Percentiles rank a stretch among this genome's conserved stretches.
These are phyloP conservation scores for Acorus calamus DNA, from an alignment of 106 monocot genomes.

Conservation along the genomic window DNA sequence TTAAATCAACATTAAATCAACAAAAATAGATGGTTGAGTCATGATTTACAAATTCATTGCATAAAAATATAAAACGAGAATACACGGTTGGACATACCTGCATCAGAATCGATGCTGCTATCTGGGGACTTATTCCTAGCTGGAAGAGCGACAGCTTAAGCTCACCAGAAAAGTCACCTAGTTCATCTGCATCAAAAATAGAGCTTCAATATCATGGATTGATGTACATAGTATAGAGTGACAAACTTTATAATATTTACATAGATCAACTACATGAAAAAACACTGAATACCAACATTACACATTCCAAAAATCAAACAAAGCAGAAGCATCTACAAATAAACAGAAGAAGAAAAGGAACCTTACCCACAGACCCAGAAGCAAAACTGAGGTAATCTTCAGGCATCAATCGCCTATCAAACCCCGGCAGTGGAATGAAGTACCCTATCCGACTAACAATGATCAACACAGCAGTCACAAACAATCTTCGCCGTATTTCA, in stretches of 20 bases:
- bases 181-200: constrained; percentile 55
- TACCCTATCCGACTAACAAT: constrained; percentile 76
- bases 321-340: neutral
- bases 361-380: constrained; percentile 67
- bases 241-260: too few relatives aligned
- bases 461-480: constrained; percentile 75
- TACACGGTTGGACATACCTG: constrained; percentile 34
- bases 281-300: neutral
- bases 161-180: constrained; percentile 81
- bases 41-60: too few relatives aligned
- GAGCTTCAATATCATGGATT: too few relatives aligned
- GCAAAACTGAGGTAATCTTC: constrained; percentile 83
- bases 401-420: constrained; percentile 82
- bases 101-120: constrained; percentile 93
- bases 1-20: too few relatives aligned
- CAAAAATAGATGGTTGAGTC: too few relatives aligned
- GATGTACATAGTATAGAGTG: too few relatives aligned
- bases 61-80: too few relatives aligned
- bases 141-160: constrained; percentile 93
- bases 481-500: constrained; percentile 83
- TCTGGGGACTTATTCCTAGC: constrained; percentile 95
- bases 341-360: neutral
- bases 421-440: constrained; percentile 89
- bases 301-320: neutral
- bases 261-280: neutral